A percentile compares a stretch with the other conserved stretches of the same genome.
phyloP scores from a whole-genome alignment of 148 eudicot species.

The Talinum fruticosum region DNA sequence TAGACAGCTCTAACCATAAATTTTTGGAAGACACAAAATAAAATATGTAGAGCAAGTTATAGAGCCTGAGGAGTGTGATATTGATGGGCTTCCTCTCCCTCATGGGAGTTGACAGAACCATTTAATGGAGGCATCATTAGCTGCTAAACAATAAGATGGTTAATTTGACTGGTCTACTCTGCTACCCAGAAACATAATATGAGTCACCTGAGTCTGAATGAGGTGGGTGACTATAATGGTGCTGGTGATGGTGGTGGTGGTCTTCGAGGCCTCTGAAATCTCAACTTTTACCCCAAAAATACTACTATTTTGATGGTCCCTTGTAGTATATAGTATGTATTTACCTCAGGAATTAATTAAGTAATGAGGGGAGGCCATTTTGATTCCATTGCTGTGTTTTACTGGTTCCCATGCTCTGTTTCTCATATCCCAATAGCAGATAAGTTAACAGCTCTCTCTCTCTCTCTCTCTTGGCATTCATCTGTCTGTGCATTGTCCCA shows the following conservation, averaged over 20 bases:
- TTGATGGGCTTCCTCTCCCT: too few species aligned
- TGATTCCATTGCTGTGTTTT: too few species aligned
- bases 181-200: slow-evolving; percentile 1
- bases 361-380: too few species aligned
- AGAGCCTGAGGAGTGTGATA: neutral
- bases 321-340: too few species aligned
- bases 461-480: slow-evolving; percentile 24
- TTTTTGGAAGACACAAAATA: neutral
- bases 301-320: too few species aligned
- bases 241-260: neutral
- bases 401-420: too few species aligned
- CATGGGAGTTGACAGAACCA: neutral
- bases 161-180: neutral
- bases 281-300: slow-evolving; percentile 1
- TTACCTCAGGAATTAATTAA: too few species aligned
- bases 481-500: neutral
- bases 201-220: slow-evolving; percentile 2
- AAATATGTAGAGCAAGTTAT: too few species aligned
- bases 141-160: too few species aligned
- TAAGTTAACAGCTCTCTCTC: slow-evolving; percentile 19
- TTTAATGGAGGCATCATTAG: neutral
- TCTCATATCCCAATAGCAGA: slow-evolving; percentile 18
- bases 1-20: neutral
- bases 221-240: too few species aligned
- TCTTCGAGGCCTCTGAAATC: slow-evolving; percentile 20